Base-by-base conservation (phyloP, 257 asterid species). In the Verbascum thapsus region DNA sequence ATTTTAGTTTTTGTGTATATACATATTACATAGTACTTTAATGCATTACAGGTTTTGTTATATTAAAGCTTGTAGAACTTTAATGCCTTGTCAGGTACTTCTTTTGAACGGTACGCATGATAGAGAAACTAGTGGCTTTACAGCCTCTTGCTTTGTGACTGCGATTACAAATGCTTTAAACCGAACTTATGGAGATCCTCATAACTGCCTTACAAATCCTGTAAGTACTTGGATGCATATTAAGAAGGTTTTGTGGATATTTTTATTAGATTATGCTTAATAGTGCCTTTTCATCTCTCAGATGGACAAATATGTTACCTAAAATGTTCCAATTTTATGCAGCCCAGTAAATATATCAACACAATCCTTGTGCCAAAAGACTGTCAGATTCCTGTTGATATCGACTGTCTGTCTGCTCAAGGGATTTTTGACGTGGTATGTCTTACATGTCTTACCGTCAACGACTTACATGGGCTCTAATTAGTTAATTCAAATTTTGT, bases 81-180 rank as follows among this genome's bases (percentile, higher is more conserved):
- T 48, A 49, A 41, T 53, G 58, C 61, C 42, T 71, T 67, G 22
- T 41, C 73, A 92, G 98, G 96, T 92, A 59, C 94, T 92, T 74
- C 72, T 92, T 61, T 82, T 92, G 82, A 92, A 88, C 64, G 94
- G 96, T 66, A 80, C 96, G 19, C 84, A 75, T 61, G 98, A 92
- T 76, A 83, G 98, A 69, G 98, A 92, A 77, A 86, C 98, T 51
- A 63, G 82, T 72, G 91, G 85, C 77, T 82, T 92, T 67, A 79
- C 81, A 44, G 96, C 98, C 71, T 86, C 96, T 51, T 70, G 88
- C 80, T 92, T 92, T 72, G 97, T 89, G 69, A 88, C 95, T 54
- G 95, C 98, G 22, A 87, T 92, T 61, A 67, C 98, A 0, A 95
- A 85, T 85, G 96, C 98, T 63, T 55, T 92, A 70, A 92, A 89